Evolutionary conservation across 2,329 filamentous ascomycete species (phyloP), one percentile per base, ranked within the genome.

Genomic region (Simplicillium sp.): DNA sequence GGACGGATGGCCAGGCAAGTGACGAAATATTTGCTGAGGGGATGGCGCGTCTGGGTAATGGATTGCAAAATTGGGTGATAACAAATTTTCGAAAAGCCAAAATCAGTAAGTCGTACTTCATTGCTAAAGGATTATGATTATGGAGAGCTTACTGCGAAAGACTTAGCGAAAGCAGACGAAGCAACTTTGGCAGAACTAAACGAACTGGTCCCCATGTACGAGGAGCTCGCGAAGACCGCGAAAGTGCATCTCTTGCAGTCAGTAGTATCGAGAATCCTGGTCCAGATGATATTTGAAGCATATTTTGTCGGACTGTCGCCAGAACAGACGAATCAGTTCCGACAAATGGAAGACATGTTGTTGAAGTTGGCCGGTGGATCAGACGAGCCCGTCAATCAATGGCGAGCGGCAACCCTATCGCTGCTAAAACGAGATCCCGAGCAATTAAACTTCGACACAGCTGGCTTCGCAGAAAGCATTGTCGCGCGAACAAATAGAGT

Each of bases 31-130:
- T 87, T 53, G 73, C 67, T 2, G 75, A 82, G 38, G 67, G 70
- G 9, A 75, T 84, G 66, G 66, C 70, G 38, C 68, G 72, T 43
- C 56, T 87, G 36, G 75, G 75, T 15, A 82, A 85, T 50, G 75
- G 80, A 17, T 60, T 85, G 49, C 81, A 86, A 60, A 85, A 87
- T 50, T 87, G 82, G 82, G 75, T 82, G 3, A 78, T 87, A 50
- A 72, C 75, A 18, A 75, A 83, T 54, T 87, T 83, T 48, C 70
- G 82, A 39, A 75, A 73, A 46, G 68, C 73, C 11, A 82, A 72
- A 60, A 59, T 82, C 36, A 64, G 71, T 73, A 54, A 50, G 66
- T 57, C 11, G 17, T 13, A 6, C 11, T 38, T 28, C 17, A 5
- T 4, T 4, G 33, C 8, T 11, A 11, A n/a, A 17, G 25, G 28